Evolutionary conservation across 768 basidiomycete species (phyloP), one percentile per base, ranked within the genome.

Genomic region (Suillus ampliporus): DNA sequence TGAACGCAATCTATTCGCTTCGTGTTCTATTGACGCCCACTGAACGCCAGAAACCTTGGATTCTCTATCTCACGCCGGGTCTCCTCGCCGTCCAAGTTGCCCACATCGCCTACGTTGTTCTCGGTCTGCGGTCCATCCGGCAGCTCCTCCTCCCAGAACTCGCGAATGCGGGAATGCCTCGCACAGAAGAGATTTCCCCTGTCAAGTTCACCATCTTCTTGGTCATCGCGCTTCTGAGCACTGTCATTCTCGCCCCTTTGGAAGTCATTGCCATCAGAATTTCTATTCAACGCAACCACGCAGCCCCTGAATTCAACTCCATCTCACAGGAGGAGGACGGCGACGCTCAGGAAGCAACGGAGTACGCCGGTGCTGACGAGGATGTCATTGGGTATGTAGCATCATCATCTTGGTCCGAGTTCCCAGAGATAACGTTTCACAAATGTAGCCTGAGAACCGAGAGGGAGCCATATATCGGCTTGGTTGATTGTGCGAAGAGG

Each of bases 241-340:
- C 88, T 3, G 67, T 71, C 15, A 69, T 91, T 60, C 81, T 94
- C 14, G 82, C 90, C 34, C 93, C 93, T 5, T 76, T 95, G 31
- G 93, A 95, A 70, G 92, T 95, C 34, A 89, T 94, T 54, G 75
- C 86, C 15, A 90, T 89, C 15, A 81, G 92, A 54, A 83, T 95
- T 6, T 89, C 92, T 21, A 90, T 95, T 61, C 93, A 95, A 69
- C 85, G 93, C 58, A 95, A 94, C 66, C 92, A 94, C 65, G 86
- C 89, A 8, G 87, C 89, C 17, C 78, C 87, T 6, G 90, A 89
- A 60, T 91, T 85, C 69, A 90, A 91, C 65, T 88, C 90, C 1
- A 85, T 91, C 35, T 78, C 86, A 4, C 90, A 92, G 69, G 91
- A 94, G 67, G 85, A 86, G 19, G 88, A 89, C 44, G 86, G 85